These are phyloP conservation scores for Neurospora sp. DNA, from an alignment of 495 filamentous ascomycete species.

Conservation along the genomic window DNA sequence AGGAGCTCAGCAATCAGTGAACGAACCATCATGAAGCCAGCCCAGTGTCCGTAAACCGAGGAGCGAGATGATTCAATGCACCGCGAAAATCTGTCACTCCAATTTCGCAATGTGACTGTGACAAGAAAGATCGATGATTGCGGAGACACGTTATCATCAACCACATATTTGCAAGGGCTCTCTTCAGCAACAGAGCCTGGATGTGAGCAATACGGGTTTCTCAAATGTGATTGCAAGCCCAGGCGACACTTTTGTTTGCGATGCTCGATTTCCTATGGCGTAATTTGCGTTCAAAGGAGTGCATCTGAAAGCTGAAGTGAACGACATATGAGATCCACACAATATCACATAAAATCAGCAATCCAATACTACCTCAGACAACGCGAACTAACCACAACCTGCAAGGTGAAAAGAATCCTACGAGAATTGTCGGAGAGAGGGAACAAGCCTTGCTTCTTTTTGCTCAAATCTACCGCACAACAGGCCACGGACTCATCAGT, in stretches of 20 bases:
- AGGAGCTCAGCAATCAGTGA: not conserved
- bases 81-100: not conserved
- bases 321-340: not conserved
- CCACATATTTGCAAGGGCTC: not conserved
- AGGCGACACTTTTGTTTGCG: not conserved
- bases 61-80: not conserved
- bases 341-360: not conserved
- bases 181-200: not conserved
- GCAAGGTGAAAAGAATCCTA: not conserved
- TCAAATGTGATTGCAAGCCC: not conserved
- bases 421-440: not conserved
- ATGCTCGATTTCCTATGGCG: not conserved
- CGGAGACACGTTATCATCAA: not conserved
- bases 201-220: not conserved
- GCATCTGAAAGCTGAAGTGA: not conserved
- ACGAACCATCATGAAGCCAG: not conserved
- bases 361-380: not conserved
- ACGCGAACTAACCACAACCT: not conserved
- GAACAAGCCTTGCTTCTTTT: not conserved
- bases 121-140: not conserved
- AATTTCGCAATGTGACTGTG: not conserved
- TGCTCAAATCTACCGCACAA: not conserved
- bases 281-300: not conserved
- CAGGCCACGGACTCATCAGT: not conserved
- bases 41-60: not conserved